Conservation (phyloP, 805 yeast species). For the Pichia cephalocereana region DNA sequence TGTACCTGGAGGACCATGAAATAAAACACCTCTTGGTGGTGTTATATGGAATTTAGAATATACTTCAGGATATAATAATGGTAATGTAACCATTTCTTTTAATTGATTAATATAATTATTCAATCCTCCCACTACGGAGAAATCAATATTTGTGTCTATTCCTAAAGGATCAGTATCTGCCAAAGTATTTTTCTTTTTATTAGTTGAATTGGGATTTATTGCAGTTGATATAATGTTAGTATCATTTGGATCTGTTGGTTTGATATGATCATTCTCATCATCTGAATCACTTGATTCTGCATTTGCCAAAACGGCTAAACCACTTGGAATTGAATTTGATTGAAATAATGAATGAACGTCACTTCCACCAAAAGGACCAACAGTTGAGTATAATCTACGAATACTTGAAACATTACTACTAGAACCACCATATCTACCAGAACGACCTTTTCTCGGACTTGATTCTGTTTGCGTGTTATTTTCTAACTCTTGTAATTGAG, state of each 20-base stretch:
- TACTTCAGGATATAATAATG: conserved; percentile 86
- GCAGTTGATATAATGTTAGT: conserved; percentile 17
- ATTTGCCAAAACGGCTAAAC: conserved; percentile 29
- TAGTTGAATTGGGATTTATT: not conserved
- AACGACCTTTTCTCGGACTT: conserved; percentile 23
- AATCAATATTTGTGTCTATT: conserved; percentile 53
- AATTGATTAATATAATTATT: conserved; percentile 84
- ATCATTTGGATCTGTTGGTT: conserved; percentile 27
- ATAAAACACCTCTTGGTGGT: conserved; percentile 94
- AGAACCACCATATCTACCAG: conserved; percentile 17
- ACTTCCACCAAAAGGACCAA: conserved; percentile 97
- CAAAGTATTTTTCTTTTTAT: conserved; percentile 45
- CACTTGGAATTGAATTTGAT: conserved; percentile 49
- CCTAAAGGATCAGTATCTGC: conserved; percentile 95
- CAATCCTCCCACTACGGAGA: conserved; percentile 79
- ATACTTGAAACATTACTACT: conserved; percentile 25
- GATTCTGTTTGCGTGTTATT: conserved; percentile 2
- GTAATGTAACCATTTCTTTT: conserved; percentile 94
- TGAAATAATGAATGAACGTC: conserved; percentile 75
- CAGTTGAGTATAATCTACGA: conserved; percentile 79
- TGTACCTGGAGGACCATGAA: conserved; percentile 99
- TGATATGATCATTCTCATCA: conserved; percentile 35
- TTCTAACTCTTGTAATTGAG: conserved; percentile 20
- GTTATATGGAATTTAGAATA: conserved; percentile 84
- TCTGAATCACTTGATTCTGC: conserved; percentile 38